Conservation (phyloP, 106 monocot genomes). For the Amphibolis antarctica region DNA sequence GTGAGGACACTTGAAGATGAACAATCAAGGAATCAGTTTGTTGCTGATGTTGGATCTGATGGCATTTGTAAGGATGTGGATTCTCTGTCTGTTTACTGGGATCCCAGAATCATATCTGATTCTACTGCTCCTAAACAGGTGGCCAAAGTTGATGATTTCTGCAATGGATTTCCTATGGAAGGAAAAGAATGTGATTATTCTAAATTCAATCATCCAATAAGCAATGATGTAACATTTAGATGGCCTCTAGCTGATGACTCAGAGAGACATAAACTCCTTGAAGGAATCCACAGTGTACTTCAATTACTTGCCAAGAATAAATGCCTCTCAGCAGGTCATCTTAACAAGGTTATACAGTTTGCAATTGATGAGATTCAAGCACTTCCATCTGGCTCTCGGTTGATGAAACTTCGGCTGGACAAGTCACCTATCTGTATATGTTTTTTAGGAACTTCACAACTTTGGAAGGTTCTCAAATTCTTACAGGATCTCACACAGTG, state of each 20-base stretch:
- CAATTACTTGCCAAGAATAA: slow-evolving; percentile 50
- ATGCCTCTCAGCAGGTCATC: slow-evolving; percentile 53
- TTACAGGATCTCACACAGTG: slow-evolving; percentile 78
- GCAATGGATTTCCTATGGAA: slow-evolving; percentile 25
- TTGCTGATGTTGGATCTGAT: slow-evolving; percentile 15
- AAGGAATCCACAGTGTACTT: slow-evolving; percentile 59
- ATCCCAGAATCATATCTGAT: slow-evolving; percentile 21
- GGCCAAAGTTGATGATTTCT: slow-evolving; percentile 13
- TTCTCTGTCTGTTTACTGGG: slow-evolving; percentile 28
- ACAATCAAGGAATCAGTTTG: background rate
- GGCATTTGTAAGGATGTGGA: slow-evolving; percentile 26
- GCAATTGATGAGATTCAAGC: slow-evolving; percentile 55
- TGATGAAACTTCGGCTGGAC: slow-evolving; percentile 39
- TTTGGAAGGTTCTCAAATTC: slow-evolving; percentile 62
- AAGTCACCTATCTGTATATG: slow-evolving; percentile 59
- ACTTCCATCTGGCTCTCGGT: slow-evolving; percentile 34
- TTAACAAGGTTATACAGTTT: slow-evolving; percentile 63
- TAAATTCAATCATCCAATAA: background rate
- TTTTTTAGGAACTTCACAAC: slow-evolving; percentile 52
- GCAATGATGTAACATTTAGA: slow-evolving; percentile 4
- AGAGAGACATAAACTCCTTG: slow-evolving; percentile 59
- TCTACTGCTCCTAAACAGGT: slow-evolving; percentile 18
- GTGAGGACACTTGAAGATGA: slow-evolving; percentile 44
- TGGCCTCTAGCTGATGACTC: slow-evolving; percentile 76
- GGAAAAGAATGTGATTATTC: slow-evolving; percentile 10